A percentile compares a stretch with the other conserved stretches of the same genome.
phyloP scores from a whole-genome alignment of 2,329 filamentous ascomycete genomes.

The Teratosphaeria epicoccoides region DNA sequence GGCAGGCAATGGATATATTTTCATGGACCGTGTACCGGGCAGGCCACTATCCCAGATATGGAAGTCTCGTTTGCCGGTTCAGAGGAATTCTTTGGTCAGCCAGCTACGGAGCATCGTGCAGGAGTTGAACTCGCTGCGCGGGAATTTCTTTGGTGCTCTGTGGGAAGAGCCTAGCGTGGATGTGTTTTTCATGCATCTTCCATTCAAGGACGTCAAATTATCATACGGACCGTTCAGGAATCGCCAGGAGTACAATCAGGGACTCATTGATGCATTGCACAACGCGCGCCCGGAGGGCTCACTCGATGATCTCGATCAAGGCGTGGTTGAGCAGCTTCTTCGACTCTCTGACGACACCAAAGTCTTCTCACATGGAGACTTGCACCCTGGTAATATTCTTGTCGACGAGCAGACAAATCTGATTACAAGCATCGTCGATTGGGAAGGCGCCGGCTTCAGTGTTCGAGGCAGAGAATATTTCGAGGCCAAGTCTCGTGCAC shows the following conservation, averaged over 20 bases:
- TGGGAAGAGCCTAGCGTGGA: background rate
- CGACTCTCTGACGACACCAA: background rate
- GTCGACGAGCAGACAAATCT: background rate
- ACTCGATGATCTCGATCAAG: background rate
- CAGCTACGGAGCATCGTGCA: background rate
- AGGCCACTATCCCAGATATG: background rate
- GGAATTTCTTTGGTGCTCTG: background rate
- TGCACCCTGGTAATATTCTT: background rate
- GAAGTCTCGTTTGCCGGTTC: background rate
- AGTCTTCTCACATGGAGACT: background rate
- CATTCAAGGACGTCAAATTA: background rate
- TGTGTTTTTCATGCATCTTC: background rate
- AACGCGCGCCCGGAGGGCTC: background rate
- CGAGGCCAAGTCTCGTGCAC: background rate
- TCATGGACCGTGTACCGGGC: background rate
- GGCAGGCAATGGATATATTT: background rate
- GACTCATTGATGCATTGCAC: background rate
- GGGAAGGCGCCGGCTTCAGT: background rate
- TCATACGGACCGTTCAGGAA: background rate
- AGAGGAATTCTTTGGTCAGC: background rate
- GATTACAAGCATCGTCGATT: background rate
- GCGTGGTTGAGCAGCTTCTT: background rate
- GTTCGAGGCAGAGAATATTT: background rate
- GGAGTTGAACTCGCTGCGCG: background rate
- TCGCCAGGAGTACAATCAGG: background rate